Evolutionary conservation across 2,329 filamentous ascomycete genomes (phyloP), one percentile per base, ranked within the genome.

Genomic region (Aaosphaeria pasadenensis): DNA sequence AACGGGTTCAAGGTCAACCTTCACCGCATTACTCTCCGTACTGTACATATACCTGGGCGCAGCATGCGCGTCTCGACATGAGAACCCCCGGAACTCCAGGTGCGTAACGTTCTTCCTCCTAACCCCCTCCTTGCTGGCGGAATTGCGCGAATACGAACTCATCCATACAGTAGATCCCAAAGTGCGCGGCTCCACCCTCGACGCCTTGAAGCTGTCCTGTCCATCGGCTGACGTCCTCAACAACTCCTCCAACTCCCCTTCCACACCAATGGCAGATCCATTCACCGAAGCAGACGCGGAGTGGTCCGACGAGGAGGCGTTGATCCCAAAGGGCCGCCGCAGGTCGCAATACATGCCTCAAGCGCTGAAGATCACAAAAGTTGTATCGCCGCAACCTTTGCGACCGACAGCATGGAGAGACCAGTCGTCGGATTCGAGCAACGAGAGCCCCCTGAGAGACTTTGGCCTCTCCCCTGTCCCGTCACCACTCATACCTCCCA

Each of bases 261-360:
- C 9, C 7, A 43, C 41, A 32, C 46, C 51, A 6, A 55, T 53
- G 44, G 57, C 55, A 24, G 63, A 66, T 39, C 61, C 62, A 6
- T 69, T 69, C 39, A 55, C 50, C 36, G 59, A 69, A 24, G 64
- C 55, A 9, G 66, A 67, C 40, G 57, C 54, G 7, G 67, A 69
- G 42, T 70, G 67, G 67, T 67, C 65, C 3, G 67, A 70, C 39
- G 67, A 70, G 47, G 67, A 70, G 50, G 57, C 62, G 45, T 52
- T 70, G 55, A 59, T 70, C 41, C 63, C 66, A 24, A 63, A 66
- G 50, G 56, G 49, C 11, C 57, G 57, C 17, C 49, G 56, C 6
- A 63, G 60, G 44, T 59, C 60, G 13, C 60, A 58, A 29, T 67
- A 67, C 38, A 57, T 64, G 11, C 63, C 64, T 9, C 7, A 36